Conservation (phyloP, 2,329 filamentous ascomycete species). For the Fusarium xylarioides region DNA sequence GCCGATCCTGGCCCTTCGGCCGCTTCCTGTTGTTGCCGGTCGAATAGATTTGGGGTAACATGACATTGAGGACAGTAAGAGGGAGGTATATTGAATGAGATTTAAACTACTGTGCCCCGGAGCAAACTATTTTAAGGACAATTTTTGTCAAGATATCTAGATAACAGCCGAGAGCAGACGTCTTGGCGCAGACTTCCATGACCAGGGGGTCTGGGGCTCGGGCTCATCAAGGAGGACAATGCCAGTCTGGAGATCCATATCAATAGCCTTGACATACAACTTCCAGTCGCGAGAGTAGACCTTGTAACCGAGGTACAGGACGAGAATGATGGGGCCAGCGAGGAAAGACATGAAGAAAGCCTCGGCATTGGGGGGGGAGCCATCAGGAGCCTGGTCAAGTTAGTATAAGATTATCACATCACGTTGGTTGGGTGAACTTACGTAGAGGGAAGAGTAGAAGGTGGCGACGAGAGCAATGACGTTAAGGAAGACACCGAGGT, state of each 20-base stretch:
- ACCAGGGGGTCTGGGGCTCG: constrained; percentile 70
- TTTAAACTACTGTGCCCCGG: not conserved
- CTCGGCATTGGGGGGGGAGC: constrained; percentile 74
- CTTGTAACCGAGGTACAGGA: constrained; percentile 80
- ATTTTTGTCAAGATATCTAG: not conserved
- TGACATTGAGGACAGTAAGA: not conserved
- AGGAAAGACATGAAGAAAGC: constrained; percentile 79
- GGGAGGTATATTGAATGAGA: not conserved
- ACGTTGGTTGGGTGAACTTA: not conserved
- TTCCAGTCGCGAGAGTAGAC: constrained; percentile 70
- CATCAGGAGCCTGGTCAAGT: constrained; percentile 44
- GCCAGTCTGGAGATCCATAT: constrained; percentile 90
- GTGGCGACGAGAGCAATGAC: constrained; percentile 79
- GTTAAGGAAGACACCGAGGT: constrained; percentile 80
- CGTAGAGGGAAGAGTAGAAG: constrained; percentile 72
- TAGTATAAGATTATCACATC: too few relatives aligned
- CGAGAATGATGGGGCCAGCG: constrained; percentile 71
- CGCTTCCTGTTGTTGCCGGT: not conserved
- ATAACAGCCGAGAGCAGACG: constrained; percentile 12
- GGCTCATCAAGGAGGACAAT: constrained; percentile 71
- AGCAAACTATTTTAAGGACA: not conserved
- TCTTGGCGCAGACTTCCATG: not conserved
- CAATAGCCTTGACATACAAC: constrained; percentile 67
- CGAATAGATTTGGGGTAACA: not conserved
- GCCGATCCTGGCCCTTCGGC: not conserved